A percentile compares a stretch with the other conserved stretches of the same genome.
These are phyloP conservation scores for Paspalum notatum DNA, from an alignment of 176 grass and related monocot species.

Conservation along the genomic window DNA sequence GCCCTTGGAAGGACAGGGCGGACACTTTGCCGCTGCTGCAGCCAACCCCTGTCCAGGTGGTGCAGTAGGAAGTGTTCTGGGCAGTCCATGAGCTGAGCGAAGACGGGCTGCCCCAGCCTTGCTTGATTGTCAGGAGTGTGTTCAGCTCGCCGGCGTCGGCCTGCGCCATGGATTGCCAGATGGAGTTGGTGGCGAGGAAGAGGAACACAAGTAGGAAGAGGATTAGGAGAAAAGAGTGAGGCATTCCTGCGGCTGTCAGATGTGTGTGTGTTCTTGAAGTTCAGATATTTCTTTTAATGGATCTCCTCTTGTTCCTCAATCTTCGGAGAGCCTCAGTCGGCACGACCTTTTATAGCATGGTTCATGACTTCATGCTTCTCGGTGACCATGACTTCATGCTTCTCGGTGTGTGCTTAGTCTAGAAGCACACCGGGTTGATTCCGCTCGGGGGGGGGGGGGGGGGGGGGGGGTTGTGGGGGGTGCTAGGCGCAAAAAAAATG, in stretches of 20 bases:
- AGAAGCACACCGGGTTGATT: too few species aligned
- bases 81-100: slow-evolving; percentile 48
- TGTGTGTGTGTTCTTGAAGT: neutral
- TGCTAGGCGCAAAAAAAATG: too few species aligned
- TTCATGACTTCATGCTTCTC: too few species aligned
- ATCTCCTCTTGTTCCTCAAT: too few species aligned
- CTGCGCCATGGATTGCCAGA: neutral
- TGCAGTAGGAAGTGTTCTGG: slow-evolving; percentile 33
- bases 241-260: neutral
- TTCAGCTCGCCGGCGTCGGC: neutral
- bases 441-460: too few species aligned
- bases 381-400: too few species aligned
- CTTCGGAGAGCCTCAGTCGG: too few species aligned
- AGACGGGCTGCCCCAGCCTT: slow-evolving; percentile 47
- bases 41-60: slow-evolving; percentile 47
- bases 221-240: neutral
- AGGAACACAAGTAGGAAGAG: slow-evolving; percentile 17
- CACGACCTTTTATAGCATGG: too few species aligned
- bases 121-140: slow-evolving; percentile 34
- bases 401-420: too few species aligned
- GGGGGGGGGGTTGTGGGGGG: too few species aligned
- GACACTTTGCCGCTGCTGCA: slow-evolving; percentile 24
- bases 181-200: neutral
- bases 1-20: neutral
- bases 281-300: too few species aligned